Evolutionary conservation across 148 eudicot genomes (phyloP), one percentile per base, ranked within the genome.

Genomic region (Rhododendron simsii): DNA sequence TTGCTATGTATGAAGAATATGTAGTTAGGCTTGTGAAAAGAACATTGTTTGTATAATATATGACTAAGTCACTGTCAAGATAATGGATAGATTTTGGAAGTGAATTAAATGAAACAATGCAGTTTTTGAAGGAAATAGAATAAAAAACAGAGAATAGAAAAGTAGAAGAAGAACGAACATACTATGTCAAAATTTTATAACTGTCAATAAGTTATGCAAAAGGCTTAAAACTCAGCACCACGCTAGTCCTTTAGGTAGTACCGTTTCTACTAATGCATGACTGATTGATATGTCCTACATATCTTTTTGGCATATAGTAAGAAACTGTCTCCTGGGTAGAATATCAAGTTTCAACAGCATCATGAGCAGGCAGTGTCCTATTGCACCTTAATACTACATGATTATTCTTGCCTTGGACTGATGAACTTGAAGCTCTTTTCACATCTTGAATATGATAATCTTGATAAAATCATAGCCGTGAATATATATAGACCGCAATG

Each of bases 341-440:
- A 95, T 90, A 88, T 87, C 90, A 94, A 94, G 89, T 95, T 95
- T 87, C 96, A 92, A 91, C 98, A 95, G 87, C 98, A 96, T 59
- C 92, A 94, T 84, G 94, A 94, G 87, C 96, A 94, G 88, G 96
- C 94, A 61, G 92, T 93, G 93, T 91, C 91, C n/a, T n/a, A 93
- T 86, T 92, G 96, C 88, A 91, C 95, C 74, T 87, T 94, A 39
- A 89, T 95, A 79, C 84, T 95, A 39, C 91, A 91, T 88, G 96
- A 95, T 84, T 90, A 88, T 71, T 81, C 91, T 51, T 92, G 95
- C 94, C 98, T 65, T 95, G 95, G 44, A 89, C 83, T 87, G 98
- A 95, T 80, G 92, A 94, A 85, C 95, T 94, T 87, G 95, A 92
- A 92, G 90, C 91, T 89, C 92, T 95, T 86, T 86, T 93, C 94